Evolutionary conservation across 805 yeast species (phyloP).

Genomic region (Suhomyces faveliae): DNA sequence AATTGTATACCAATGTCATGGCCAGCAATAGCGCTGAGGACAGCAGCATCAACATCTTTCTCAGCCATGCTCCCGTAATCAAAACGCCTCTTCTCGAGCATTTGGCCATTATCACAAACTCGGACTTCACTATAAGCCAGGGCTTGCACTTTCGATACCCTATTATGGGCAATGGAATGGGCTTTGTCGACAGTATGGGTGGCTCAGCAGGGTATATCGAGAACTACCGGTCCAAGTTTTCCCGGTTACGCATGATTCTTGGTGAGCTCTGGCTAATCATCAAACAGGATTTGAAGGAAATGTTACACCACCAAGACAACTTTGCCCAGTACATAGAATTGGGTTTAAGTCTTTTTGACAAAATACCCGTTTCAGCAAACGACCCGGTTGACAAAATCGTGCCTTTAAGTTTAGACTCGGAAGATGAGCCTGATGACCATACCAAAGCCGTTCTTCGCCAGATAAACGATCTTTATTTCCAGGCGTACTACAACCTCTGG

Average conservation of each 20-base stretch:
- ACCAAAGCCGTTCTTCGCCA: constrained; percentile 44
- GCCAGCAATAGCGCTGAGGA: constrained; percentile 4
- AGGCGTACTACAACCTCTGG: constrained; percentile 73
- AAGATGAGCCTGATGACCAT: constrained; percentile 15
- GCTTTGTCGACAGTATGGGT: constrained; percentile 53
- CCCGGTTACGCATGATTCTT: constrained; percentile 57
- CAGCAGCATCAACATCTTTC: constrained; percentile 56
- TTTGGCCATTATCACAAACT: constrained; percentile 61
- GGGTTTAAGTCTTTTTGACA: constrained; percentile 61
- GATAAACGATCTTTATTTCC: constrained; percentile 59
- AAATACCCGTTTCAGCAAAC: constrained; percentile 50
- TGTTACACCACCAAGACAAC: constrained; percentile 20
- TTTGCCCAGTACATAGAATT: constrained; percentile 48
- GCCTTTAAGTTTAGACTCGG: constrained; percentile 32
- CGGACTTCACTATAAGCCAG: constrained; percentile 72
- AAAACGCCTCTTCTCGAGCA: constrained; percentile 69
- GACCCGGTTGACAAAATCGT: constrained; percentile 42
- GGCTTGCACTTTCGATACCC: constrained; percentile 71
- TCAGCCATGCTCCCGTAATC: constrained; percentile 69
- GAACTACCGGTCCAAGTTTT: constrained; percentile 59
- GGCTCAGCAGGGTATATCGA: constrained; percentile 45
- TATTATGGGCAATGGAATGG: constrained; percentile 65
- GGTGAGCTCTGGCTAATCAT: constrained; percentile 64
- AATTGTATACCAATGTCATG: constrained; percentile 34
- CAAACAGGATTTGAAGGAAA: constrained; percentile 47